Conservation (phyloP, 345 rosid species). For the Streptanthus diversifolius region DNA sequence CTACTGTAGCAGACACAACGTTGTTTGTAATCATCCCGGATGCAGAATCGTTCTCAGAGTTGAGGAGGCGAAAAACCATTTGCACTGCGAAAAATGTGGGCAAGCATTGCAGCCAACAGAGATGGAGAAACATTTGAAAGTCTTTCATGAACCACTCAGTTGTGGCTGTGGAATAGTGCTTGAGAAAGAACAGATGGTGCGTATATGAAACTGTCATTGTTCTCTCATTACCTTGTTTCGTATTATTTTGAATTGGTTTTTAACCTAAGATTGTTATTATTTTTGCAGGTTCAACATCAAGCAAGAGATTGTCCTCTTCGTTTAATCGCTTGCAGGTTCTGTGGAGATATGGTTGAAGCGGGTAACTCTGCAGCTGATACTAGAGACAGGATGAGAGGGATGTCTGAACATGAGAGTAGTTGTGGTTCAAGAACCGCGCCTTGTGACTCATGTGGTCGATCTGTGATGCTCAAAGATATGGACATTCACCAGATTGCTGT, state of each 20-base stretch:
- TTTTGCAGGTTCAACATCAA: slow-evolving; percentile 75
- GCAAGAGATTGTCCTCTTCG: slow-evolving; percentile 65
- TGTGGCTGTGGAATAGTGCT: slow-evolving; percentile 82
- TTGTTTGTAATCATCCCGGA: slow-evolving; percentile 60
- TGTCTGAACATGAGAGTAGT: slow-evolving; percentile 85
- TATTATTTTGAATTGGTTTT: not conserved
- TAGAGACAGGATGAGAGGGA: slow-evolving; percentile 80
- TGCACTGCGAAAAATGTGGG: slow-evolving; percentile 87
- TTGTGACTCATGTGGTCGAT: slow-evolving; percentile 90
- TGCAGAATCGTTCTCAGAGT: slow-evolving; percentile 77
- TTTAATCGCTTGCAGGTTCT: slow-evolving; percentile 70
- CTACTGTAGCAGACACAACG: slow-evolving; percentile 78
- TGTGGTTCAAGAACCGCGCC: slow-evolving; percentile 96
- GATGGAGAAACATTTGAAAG: slow-evolving; percentile 89
- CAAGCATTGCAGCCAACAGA: slow-evolving; percentile 70
- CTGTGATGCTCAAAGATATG: slow-evolving; percentile 96
- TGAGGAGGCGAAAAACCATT: slow-evolving; percentile 70
- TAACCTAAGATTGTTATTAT: not conserved
- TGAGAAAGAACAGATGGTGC: slow-evolving; percentile 87
- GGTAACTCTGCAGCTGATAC: slow-evolving; percentile 65
- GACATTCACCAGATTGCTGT: slow-evolving; percentile 91
- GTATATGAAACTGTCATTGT: not conserved
- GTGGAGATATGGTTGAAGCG: slow-evolving; percentile 95
- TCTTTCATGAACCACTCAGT: slow-evolving; percentile 75
- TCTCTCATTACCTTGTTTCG: not conserved